Percentiles rank a stretch among this genome's conserved stretches.
Evolutionary conservation across 2,329 filamentous ascomycete species (phyloP).

Genomic region (Chalaropsis thielavioides): DNA sequence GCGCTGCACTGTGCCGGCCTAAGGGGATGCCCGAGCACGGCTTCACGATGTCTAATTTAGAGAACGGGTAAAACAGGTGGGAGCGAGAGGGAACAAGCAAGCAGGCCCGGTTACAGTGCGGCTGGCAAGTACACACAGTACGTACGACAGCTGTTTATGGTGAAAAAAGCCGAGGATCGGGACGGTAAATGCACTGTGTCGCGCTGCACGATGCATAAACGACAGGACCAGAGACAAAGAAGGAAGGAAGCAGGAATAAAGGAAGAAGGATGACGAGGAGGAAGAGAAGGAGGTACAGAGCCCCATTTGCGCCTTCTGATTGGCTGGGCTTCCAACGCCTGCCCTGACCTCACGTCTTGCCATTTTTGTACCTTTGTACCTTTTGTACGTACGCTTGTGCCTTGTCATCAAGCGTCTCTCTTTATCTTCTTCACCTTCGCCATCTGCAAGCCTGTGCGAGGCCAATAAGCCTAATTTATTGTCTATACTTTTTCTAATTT

Average conservation of each 20-base stretch:
- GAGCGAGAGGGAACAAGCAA: neutral
- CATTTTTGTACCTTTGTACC: neutral
- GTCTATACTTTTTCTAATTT: neutral
- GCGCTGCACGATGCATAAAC: neutral
- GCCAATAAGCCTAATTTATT: neutral
- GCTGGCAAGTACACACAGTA: neutral
- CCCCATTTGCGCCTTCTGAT: neutral
- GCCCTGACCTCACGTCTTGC: neutral
- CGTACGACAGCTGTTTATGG: neutral
- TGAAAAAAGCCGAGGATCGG: neutral
- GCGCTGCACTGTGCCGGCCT: neutral
- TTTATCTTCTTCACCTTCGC: neutral
- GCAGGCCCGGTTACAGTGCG: neutral
- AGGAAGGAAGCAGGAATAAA: neutral
- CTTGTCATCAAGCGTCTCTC: neutral
- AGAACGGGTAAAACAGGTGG: neutral
- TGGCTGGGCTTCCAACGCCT: neutral
- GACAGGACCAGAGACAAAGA: neutral
- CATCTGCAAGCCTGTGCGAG: neutral
- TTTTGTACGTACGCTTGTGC: neutral
- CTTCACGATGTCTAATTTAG: slow-evolving; percentile 5
- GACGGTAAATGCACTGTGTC: neutral
- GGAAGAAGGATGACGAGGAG: neutral
- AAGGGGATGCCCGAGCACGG: neutral
- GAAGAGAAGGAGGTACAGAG: slow-evolving; percentile 1